A percentile compares a stretch with the other conserved stretches of the same genome.
phyloP scores from a whole-genome alignment of 768 basidiomycete species.

The Phaeotremella skinneri region DNA sequence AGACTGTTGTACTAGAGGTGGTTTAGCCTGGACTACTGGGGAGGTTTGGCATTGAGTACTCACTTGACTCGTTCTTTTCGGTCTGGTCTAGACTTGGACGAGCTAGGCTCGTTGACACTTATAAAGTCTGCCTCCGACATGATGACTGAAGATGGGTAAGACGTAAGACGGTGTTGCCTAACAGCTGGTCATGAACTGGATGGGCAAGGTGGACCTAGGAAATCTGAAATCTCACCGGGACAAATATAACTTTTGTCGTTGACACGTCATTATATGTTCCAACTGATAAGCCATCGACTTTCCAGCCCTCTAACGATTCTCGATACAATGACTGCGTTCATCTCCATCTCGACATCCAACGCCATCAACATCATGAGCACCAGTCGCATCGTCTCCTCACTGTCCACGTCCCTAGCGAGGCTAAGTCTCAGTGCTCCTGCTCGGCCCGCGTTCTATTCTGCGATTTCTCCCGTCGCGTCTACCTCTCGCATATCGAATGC shows the following conservation, averaged over 20 bases:
- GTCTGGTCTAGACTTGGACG: constrained; percentile 15
- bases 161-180: not conserved
- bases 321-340: not conserved
- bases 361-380: not conserved
- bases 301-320: too few species aligned
- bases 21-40: not conserved
- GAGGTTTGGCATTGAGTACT: constrained; percentile 12
- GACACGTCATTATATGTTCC: constrained; percentile 1
- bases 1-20: constrained; percentile 63
- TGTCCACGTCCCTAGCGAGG: not conserved
- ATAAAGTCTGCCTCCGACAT: constrained; percentile 27
- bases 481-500: constrained; percentile 20
- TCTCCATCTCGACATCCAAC: not conserved
- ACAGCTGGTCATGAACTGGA: too few species aligned
- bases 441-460: not conserved
- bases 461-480: constrained; percentile 23
- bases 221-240: not conserved
- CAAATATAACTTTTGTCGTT: not conserved
- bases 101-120: not conserved
- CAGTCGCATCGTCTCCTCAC: not conserved
- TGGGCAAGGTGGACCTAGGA: not conserved
- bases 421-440: not conserved
- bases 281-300: not conserved
- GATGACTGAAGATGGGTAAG: not conserved
- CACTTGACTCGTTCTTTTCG: constrained; percentile 42